phyloP scores from a whole-genome alignment of 2,329 filamentous ascomycete species.

The Aspergillus novoparasiticus region DNA sequence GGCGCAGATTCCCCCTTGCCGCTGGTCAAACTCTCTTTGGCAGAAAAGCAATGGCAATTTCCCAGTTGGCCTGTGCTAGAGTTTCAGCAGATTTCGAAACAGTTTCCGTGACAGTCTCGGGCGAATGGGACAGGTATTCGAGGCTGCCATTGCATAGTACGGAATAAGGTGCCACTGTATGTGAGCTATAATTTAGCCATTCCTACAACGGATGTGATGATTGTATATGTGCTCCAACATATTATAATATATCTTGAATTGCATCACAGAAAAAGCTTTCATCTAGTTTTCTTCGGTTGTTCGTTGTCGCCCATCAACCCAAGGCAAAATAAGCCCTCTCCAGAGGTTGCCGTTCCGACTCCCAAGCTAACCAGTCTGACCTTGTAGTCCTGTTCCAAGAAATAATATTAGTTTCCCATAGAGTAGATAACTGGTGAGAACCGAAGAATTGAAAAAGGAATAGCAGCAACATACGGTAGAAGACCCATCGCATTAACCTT shows the following conservation, averaged over 20 bases:
- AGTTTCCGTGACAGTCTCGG: not conserved
- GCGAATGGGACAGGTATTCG: not conserved
- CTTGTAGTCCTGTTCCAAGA: slow-evolving; percentile 71
- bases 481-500: slow-evolving; percentile 97
- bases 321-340: slow-evolving; percentile 68
- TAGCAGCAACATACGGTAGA: slow-evolving; percentile 68
- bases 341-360: slow-evolving; percentile 69
- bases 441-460: not conserved
- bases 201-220: not conserved
- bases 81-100: not conserved
- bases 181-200: not conserved
- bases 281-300: slow-evolving; percentile 6
- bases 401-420: slow-evolving; percentile 7
- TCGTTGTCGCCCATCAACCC: slow-evolving; percentile 26
- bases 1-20: not conserved
- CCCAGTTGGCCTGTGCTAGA: not conserved
- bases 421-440: not conserved
- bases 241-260: not conserved
- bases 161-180: not conserved
- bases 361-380: slow-evolving; percentile 98
- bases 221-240: not conserved
- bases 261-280: not conserved
- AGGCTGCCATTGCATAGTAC: not conserved
- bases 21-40: not conserved
- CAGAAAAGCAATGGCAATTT: not conserved